These are phyloP conservation scores for Vairimorpha apis DNA, from an alignment of 371 early-diverging fungal species.

Conservation along the genomic window DNA sequence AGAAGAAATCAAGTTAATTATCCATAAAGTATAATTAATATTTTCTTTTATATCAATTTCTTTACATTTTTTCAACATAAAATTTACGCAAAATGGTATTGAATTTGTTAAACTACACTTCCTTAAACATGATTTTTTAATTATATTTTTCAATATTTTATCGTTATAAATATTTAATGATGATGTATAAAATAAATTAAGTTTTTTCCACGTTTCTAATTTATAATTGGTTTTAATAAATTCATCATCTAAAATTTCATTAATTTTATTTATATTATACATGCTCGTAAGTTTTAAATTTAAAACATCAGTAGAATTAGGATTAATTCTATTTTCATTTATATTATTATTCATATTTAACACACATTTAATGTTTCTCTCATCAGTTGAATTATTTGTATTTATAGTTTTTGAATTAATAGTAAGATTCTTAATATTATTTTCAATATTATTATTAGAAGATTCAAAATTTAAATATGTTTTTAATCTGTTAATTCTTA, in stretches of 20 bases:
- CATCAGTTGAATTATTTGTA: too few species aligned
- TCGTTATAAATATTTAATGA: conserved; percentile 28
- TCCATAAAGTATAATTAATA: conserved; percentile 38
- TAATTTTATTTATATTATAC: not conserved
- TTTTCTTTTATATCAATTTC: conserved; percentile 18
- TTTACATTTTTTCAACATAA: conserved; percentile 30
- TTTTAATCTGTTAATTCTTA: too few species aligned
- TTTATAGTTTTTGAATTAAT: too few species aligned
- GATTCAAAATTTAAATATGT: too few species aligned
- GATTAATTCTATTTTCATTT: not conserved
- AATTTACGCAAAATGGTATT: conserved; percentile 18
- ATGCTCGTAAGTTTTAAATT: not conserved
- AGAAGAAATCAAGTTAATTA: conserved; percentile 28
- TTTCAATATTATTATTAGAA: too few species aligned
- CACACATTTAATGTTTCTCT: too few species aligned
- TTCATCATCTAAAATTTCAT: conserved; percentile 2
- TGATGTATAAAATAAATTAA: conserved; percentile 22
- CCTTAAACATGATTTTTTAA: conserved; percentile 14
- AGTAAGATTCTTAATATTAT: too few species aligned
- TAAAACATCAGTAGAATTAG: not conserved
- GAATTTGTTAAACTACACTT: not conserved
- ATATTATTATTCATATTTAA: not conserved
- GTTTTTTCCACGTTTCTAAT: not conserved
- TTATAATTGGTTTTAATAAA: conserved; percentile 7
- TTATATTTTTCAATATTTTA: conserved; percentile 2